Percentiles rank a stretch among this genome's conserved stretches.
phyloP scores from a whole-genome alignment of 345 rosid species.

The Melastoma malabathricum region DNA sequence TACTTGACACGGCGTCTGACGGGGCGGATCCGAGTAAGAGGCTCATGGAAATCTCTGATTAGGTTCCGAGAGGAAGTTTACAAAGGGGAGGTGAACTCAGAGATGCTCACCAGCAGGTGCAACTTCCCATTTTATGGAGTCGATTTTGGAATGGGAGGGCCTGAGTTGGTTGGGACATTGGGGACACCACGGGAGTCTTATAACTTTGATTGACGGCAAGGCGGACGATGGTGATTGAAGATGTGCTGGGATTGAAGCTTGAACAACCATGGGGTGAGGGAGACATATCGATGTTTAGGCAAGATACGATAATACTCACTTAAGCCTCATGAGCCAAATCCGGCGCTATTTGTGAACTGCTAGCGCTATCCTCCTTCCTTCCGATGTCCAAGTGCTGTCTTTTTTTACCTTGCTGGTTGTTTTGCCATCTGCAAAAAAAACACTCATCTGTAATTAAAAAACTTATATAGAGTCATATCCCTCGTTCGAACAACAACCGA shows the following conservation, averaged over 20 bases:
- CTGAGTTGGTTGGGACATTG: not conserved
- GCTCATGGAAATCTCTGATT: too few relatives aligned
- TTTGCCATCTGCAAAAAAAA: too few relatives aligned
- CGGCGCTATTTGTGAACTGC: too few relatives aligned
- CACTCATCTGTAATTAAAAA: too few relatives aligned
- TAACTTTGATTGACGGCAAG: not conserved
- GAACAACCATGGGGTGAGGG: slow-evolving; percentile 4
- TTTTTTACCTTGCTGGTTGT: too few relatives aligned
- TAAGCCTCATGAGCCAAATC: not conserved
- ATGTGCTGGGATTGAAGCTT: slow-evolving; percentile 8
- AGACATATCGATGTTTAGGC: not conserved
- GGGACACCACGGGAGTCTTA: not conserved
- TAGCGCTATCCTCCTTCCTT: too few relatives aligned
- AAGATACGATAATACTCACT: not conserved
- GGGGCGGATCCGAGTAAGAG: too few relatives aligned
- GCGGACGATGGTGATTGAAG: not conserved
- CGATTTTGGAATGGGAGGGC: slow-evolving; percentile 9
- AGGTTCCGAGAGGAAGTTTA: not conserved
- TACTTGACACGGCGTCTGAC: too few relatives aligned
- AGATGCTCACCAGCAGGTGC: slow-evolving; percentile 5
- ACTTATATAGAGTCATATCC: too few relatives aligned
- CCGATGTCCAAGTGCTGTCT: too few relatives aligned
- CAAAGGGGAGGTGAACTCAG: not conserved
- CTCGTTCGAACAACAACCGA: too few relatives aligned
- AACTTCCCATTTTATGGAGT: not conserved